phyloP scores from a whole-genome alignment of 331 rosid genomes.

The Quercus lobata region DNA sequence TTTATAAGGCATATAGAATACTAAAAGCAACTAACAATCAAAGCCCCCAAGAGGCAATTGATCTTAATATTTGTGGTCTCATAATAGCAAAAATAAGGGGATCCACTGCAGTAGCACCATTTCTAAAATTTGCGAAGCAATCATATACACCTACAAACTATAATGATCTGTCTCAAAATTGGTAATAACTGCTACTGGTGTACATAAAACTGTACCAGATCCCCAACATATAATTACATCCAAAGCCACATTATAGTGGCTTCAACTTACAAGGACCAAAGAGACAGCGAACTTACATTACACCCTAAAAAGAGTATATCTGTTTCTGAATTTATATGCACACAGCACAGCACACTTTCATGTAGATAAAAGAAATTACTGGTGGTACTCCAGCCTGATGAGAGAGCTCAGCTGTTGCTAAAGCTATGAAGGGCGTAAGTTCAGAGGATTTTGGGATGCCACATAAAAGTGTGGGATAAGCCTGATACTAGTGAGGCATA shows the following conservation, averaged over 20 bases:
- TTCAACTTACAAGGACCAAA: neutral
- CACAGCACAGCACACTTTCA: neutral
- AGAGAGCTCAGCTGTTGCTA: conserved; percentile 95
- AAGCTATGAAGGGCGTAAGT: conserved; percentile 91
- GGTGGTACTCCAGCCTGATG: conserved; percentile 95
- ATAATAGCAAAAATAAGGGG: neutral
- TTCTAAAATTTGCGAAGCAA: too few species aligned
- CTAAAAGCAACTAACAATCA: neutral
- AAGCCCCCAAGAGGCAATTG: neutral
- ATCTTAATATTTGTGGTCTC: neutral
- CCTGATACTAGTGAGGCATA: conserved; percentile 43
- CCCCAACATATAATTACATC: neutral
- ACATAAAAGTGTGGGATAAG: conserved; percentile 97
- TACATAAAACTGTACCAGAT: neutral
- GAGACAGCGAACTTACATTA: neutral
- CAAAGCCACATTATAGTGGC: neutral
- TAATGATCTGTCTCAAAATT: neutral
- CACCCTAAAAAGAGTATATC: neutral
- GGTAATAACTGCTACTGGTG: neutral
- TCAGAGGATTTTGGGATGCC: conserved; percentile 97
- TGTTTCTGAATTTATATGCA: neutral
- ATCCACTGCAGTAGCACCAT: neutral
- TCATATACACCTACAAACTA: neutral
- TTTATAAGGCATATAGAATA: neutral
- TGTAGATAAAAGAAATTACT: conserved; percentile 37